Conservation (phyloP, 2,329 filamentous ascomycete species). For the Aspergillus proliferans region DNA sequence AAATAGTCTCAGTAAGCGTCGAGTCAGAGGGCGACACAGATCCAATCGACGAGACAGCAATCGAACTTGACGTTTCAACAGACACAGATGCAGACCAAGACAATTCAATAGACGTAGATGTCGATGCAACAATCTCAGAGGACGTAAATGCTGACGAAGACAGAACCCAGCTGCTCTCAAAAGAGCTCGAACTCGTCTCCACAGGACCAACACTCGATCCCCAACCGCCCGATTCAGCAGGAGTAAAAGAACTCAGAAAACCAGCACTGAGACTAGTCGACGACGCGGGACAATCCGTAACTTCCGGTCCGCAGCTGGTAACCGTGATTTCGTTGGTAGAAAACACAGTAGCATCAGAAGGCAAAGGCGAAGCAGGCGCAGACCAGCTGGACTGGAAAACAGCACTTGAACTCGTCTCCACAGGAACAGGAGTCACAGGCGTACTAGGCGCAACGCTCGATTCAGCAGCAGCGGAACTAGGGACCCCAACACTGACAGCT, state of each 20-base stretch:
- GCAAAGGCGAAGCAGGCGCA: no score
- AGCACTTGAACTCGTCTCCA: slow-evolving; percentile 31
- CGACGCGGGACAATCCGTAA: neutral
- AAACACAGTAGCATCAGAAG: slow-evolving; percentile 8
- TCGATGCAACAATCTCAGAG: slow-evolving; percentile 32
- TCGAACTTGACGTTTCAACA: neutral
- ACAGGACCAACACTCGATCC: no score
- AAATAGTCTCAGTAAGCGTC: neutral
- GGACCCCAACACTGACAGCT: no score
- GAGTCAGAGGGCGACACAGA: neutral
- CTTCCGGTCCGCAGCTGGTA: slow-evolving; percentile 2
- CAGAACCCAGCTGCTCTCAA: neutral
- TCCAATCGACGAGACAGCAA: neutral
- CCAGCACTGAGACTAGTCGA: slow-evolving; percentile 3
- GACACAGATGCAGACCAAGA: neutral
- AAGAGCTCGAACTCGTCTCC: no score
- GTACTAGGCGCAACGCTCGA: neutral
- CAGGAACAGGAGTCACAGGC: slow-evolving; percentile 28
- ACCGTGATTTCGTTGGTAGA: neutral
- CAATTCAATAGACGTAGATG: slow-evolving; percentile 15
- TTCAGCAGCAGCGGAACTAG: neutral
- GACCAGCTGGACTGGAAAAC: no score
- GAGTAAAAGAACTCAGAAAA: no score
- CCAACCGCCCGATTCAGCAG: no score
- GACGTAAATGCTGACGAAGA: slow-evolving; percentile 34